Evolutionary conservation across 2,329 filamentous ascomycete species (phyloP).

Genomic region (Penicillium sumatraense): DNA sequence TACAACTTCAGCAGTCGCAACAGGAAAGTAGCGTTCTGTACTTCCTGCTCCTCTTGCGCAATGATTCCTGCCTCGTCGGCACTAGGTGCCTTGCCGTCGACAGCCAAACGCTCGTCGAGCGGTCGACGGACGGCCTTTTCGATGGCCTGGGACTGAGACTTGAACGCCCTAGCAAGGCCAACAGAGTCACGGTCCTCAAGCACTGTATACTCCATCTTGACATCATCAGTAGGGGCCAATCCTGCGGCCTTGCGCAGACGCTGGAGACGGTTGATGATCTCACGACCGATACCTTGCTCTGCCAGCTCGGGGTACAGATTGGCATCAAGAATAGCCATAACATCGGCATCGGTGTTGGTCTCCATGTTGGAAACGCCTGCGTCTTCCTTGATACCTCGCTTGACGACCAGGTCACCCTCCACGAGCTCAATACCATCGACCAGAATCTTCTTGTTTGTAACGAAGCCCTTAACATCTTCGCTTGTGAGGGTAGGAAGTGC

Average conservation of each 20-base stretch:
- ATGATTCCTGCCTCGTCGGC: constrained; percentile 66
- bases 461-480: constrained; percentile 79
- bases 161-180: constrained; percentile 72
- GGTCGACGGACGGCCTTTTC: constrained; percentile 78
- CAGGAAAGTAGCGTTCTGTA: constrained; percentile 80
- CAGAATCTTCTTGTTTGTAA: constrained; percentile 72
- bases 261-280: constrained; percentile 93
- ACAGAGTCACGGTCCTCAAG: constrained; percentile 77
- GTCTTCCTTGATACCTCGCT: constrained; percentile 75
- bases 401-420: constrained; percentile 81
- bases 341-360: constrained; percentile 85
- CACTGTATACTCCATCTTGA: constrained; percentile 91
- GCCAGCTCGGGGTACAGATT: constrained; percentile 82
- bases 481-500: constrained; percentile 78
- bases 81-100: constrained; percentile 62
- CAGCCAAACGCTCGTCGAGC: constrained; percentile 69
- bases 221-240: constrained; percentile 86
- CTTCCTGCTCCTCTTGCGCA: constrained; percentile 80
- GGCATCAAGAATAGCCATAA: constrained; percentile 87
- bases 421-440: constrained; percentile 86
- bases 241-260: constrained; percentile 92
- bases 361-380: constrained; percentile 75
- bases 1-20: constrained; percentile 76
- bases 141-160: constrained; percentile 69
- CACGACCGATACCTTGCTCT: constrained; percentile 84